Base-by-base conservation (phyloP, 108 stramenopile species). In the Nannochloropsis salina region DNA sequence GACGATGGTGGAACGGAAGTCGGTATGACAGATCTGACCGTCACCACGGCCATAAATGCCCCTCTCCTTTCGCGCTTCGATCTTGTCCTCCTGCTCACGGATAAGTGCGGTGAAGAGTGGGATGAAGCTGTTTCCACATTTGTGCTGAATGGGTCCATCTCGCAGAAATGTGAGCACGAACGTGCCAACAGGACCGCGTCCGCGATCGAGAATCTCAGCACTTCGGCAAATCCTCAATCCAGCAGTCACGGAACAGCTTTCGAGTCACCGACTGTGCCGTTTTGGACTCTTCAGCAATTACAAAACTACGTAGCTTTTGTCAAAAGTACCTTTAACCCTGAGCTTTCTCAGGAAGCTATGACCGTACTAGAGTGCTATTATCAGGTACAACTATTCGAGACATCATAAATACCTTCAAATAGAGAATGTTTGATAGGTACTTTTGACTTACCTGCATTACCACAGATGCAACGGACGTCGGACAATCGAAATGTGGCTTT, bases 41-140 rank as follows among this genome's bases (percentile, higher is more conserved):
- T 86, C 47, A 99, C 98, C 90, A 97, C 97, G 15, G 94, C 95
- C 10, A 94, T 99, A 9, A 97, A 94, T 31, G 92, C 96, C 9
- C 97, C 99, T 6, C 92, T 99, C 20, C 86, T 99, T n/a, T 96
- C 95, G 8, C 90, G 99, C 45, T 99, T 99, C 88, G 99, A 99
- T 89, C 83, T 98, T 21, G 93, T 96, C 44, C 93, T 96, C 84
- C 91, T 95, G 83, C 91, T 99, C 86, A 90, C 96, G 20, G 99
- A 99, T 87, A 90, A 87, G 82, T 89, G 93, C n/a, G 86, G 92
- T 47, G 61, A 84, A 45, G 47, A 45, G 40, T 93, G 93, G 93
- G 93, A 93, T 82, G 83, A 90, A 45, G 80, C 83, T 6, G 93
- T 93, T 12, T 92, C 92, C 4, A 92, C 93, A 21, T 96, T 95